Evolutionary conservation across 805 yeast genomes (phyloP), one percentile per base, ranked within the genome.

Genomic region (Saccharomycopsis lassenensis): DNA sequence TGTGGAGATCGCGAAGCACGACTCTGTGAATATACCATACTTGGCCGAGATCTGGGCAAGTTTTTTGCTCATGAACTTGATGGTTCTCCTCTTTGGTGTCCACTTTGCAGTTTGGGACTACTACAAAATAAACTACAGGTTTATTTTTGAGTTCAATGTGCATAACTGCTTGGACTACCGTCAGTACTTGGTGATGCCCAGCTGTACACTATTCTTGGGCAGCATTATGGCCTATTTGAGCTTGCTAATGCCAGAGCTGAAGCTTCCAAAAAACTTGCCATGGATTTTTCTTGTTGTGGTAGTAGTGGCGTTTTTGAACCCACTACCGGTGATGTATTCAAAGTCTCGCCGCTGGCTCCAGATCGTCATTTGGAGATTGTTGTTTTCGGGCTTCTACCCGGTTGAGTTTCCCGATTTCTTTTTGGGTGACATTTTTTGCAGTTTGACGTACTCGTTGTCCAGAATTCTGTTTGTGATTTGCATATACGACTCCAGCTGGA

Each of bases 391-490:
- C 0, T 63, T 86, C 28, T 91, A 79, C 50, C 95, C 97, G 0
- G 96, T 91, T 36, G 97, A 89, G 58, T 91, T 91, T 52, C 68
- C 87, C 39, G 98, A 91, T 57, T 89, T 91, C 63, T 85, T 84
- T 54, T 45, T 89, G 31, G 98, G 97, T 15, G 98, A 91, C 56
- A 77, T 91, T 21, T 62, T 89, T 35, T 82, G 94, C 56, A 81
- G 94, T 20, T 63, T 91, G 49, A 82, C 95, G 1, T 91, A 91
- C 57, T 70, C 95, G 0, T 62, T 85, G 61, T 81, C 95, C 4
- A 89, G 87, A 47, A 58, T 83, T 29, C 80, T 93, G 1, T 72
- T 86, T 55, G 86, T 85, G 58, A 76, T 84, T 47, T 91, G 98
- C 54, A 61, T 85, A 17, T 87, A 84, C 52, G 69, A 77, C 1